Evolutionary conservation across 345 rosid genomes (phyloP).

Genomic region (Microcos paniculata): DNA sequence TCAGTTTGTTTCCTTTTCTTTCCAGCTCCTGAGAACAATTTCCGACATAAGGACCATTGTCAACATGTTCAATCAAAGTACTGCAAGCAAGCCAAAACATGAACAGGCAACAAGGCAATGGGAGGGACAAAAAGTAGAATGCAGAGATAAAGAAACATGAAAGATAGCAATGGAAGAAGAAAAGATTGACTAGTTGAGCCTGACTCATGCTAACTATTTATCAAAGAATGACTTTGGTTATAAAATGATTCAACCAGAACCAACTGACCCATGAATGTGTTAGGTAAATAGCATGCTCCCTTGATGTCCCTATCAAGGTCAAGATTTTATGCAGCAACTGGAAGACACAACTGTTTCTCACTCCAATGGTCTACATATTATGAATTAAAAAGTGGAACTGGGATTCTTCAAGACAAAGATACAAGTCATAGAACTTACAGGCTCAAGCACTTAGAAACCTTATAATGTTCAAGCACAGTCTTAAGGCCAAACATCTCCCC

Average conservation of each 20-base stretch:
- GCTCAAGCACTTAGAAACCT: background rate
- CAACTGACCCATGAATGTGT: background rate
- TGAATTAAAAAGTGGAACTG: background rate
- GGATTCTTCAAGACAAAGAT: background rate
- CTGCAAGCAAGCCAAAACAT: background rate
- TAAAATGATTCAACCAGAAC: background rate
- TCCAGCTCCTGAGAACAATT: constrained; percentile 27
- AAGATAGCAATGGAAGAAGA: background rate
- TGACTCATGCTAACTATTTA: background rate
- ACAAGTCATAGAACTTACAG: background rate
- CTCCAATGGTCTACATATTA: background rate
- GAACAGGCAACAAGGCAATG: background rate
- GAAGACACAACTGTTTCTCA: too few relatives aligned
- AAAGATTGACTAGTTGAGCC: background rate
- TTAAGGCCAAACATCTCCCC: background rate
- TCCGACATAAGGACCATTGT: background rate
- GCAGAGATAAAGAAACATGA: background rate
- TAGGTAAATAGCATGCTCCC: background rate
- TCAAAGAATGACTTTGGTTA: constrained; percentile 4
- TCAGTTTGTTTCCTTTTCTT: constrained; percentile 34
- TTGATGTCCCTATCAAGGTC: background rate
- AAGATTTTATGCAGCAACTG: background rate
- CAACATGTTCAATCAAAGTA: background rate
- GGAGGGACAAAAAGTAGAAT: constrained; percentile 8
- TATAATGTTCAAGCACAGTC: background rate